Evolutionary conservation across 208 protist species (phyloP).

Genomic region (Leptomonas pyrrhocoris): DNA sequence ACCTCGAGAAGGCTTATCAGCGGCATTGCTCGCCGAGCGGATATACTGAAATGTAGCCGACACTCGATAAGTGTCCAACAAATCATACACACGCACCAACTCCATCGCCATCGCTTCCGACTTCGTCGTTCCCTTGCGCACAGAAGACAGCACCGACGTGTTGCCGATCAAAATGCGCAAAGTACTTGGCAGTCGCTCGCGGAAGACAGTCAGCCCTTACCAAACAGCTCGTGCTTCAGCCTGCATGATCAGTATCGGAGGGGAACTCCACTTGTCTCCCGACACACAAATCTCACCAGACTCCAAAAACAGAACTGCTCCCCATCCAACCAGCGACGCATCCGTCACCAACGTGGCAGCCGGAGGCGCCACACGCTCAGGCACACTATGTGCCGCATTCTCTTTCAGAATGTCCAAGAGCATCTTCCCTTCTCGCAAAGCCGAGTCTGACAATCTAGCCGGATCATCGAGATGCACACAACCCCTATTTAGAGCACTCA

Average conservation of each 20-base stretch:
- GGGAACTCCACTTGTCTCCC: slow-evolving; percentile 1
- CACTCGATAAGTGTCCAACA: neutral
- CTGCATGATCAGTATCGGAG: slow-evolving; percentile 19
- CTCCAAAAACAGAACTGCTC: slow-evolving; percentile 13
- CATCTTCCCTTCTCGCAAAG: neutral
- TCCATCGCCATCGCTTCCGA: too few relatives aligned
- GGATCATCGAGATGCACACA: too few relatives aligned
- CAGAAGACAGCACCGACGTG: slow-evolving; percentile 2
- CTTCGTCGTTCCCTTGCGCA: neutral
- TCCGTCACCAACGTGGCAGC: slow-evolving; percentile 7
- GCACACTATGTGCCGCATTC: neutral
- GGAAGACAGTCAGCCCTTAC: neutral
- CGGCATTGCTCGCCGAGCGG: slow-evolving; percentile 1
- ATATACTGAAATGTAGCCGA: neutral
- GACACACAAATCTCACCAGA: slow-evolving; percentile 1
- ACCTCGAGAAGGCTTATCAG: slow-evolving; percentile 6
- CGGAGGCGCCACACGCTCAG: neutral
- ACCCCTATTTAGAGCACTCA: too few relatives aligned
- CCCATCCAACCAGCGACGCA: slow-evolving; percentile 21
- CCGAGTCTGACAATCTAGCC: neutral
- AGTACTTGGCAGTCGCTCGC: neutral
- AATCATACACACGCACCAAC: slow-evolving; percentile 1
- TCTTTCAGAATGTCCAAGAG: neutral
- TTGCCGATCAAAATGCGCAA: slow-evolving; percentile 6
- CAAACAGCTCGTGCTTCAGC: slow-evolving; percentile 17